Conservation (phyloP, 1,284 basidiomycete species). For the Kalmanozyma brasiliensis region DNA sequence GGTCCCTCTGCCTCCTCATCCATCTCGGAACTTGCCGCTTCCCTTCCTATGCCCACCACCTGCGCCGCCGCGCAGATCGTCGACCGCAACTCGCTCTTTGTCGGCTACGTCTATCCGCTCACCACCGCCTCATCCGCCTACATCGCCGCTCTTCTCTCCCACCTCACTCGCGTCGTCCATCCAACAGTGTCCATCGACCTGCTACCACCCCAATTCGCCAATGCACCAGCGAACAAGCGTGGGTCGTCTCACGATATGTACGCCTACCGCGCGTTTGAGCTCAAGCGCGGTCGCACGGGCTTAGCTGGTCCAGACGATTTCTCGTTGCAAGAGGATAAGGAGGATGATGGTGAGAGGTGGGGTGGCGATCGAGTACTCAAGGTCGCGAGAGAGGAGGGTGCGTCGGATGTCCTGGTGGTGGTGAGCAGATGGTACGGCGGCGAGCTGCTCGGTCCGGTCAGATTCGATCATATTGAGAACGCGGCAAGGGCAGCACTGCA, state of each 20-base stretch:
- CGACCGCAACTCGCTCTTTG: slow-evolving; percentile 64
- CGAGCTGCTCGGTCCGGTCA: slow-evolving; percentile 75
- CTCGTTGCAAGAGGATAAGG: slow-evolving; percentile 56
- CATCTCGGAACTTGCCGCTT: slow-evolving; percentile 29
- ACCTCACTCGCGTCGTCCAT: slow-evolving; percentile 61
- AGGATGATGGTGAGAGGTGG: slow-evolving; percentile 65
- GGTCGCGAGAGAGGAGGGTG: slow-evolving; percentile 56
- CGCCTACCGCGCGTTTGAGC: slow-evolving; percentile 58
- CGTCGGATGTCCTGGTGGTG: slow-evolving; percentile 60
- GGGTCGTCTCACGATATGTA: slow-evolving; percentile 65
- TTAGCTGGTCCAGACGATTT: slow-evolving; percentile 62
- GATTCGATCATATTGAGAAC: slow-evolving; percentile 82
- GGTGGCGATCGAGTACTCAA: slow-evolving; percentile 57
- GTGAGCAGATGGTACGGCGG: slow-evolving; percentile 77
- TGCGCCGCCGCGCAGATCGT: slow-evolving; percentile 52
- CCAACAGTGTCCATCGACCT: slow-evolving; percentile 49
- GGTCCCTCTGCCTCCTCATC: slow-evolving; percentile 43
- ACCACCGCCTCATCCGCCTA: slow-evolving; percentile 31
- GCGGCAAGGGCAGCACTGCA: slow-evolving; percentile 79
- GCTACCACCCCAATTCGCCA: slow-evolving; percentile 56
- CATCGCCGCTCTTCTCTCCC: slow-evolving; percentile 50
- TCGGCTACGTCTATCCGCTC: slow-evolving; percentile 64
- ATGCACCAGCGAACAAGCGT: slow-evolving; percentile 46
- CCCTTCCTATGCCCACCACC: slow-evolving; percentile 54
- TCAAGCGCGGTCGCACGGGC: slow-evolving; percentile 59